A percentile compares a stretch with the other conserved stretches of the same genome.
Conservation (phyloP, 2,329 filamentous ascomycete genomes). For the Epichloe typhina region DNA sequence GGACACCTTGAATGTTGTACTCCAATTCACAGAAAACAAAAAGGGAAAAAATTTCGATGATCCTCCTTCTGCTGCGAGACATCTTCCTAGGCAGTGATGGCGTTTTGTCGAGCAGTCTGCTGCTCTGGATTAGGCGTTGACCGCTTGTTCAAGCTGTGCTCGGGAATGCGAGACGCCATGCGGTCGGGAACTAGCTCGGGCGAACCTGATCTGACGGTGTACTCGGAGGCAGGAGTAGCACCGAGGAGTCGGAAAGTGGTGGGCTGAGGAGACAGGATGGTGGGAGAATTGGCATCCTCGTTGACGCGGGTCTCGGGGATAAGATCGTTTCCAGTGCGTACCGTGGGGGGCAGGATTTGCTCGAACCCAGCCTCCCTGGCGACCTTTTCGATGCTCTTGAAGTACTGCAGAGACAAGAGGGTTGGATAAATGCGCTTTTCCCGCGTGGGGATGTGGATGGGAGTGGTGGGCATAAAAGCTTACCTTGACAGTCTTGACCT, state of each 20-base stretch:
- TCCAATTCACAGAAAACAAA: not conserved
- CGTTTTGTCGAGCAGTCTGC: conserved; percentile 17
- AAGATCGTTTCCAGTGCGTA: conserved; percentile 37
- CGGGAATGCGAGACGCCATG: conserved; percentile 44
- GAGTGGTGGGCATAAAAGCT: conserved; percentile 2
- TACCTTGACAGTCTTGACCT: conserved; percentile 59
- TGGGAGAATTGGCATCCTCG: conserved; percentile 29
- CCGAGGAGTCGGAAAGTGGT: conserved; percentile 41
- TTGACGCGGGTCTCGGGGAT: conserved; percentile 28
- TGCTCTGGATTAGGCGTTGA: conserved; percentile 36
- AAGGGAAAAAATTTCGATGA: not conserved
- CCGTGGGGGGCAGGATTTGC: conserved; percentile 42
- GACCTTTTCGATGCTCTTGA: conserved; percentile 57
- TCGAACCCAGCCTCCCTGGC: conserved; percentile 43
- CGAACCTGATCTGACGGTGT: conserved; percentile 40
- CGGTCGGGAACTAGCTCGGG: conserved; percentile 46
- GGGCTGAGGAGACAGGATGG: conserved; percentile 40
- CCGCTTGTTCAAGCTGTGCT: conserved; percentile 29
- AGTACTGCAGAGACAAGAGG: conserved; percentile 34
- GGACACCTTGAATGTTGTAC: not conserved
- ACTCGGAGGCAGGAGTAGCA: conserved; percentile 41
- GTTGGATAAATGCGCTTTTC: conserved; percentile 1
- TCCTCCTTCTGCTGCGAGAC: not conserved
- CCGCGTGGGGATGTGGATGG: not conserved
- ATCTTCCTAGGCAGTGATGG: conserved; percentile 8